These are phyloP conservation scores for Suillus occidentalis DNA, from an alignment of 768 basidiomycete species.

Conservation along the genomic window DNA sequence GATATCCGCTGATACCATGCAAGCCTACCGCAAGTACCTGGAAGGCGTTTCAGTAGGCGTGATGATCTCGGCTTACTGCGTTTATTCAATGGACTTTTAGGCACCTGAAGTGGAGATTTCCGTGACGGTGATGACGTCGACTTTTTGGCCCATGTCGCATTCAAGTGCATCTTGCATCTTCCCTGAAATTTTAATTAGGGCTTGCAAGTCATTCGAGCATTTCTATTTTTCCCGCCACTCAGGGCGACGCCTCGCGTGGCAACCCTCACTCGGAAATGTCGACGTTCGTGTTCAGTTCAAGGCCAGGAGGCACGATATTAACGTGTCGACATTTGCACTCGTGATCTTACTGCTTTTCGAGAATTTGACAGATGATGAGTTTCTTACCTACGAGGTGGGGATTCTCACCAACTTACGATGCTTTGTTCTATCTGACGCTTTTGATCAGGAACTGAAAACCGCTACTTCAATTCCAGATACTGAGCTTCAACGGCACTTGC, in stretches of 20 bases:
- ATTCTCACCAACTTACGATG: not conserved
- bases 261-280: constrained; percentile 84
- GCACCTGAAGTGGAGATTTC: constrained; percentile 74
- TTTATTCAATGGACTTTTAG: constrained; percentile 40
- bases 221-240: constrained; percentile 90
- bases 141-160: constrained; percentile 90
- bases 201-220: constrained; percentile 77
- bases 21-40: constrained; percentile 65
- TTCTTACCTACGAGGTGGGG: constrained; percentile 74
- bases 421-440: not conserved
- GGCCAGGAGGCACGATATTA: constrained; percentile 79
- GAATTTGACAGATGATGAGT: constrained; percentile 61
- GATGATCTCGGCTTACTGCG: constrained; percentile 1
- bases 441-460: constrained; percentile 75
- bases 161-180: constrained; percentile 65
- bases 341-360: constrained; percentile 90
- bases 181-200: constrained; percentile 59
- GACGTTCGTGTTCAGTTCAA: constrained; percentile 88
- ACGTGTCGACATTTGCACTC: constrained; percentile 86
- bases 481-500: constrained; percentile 90
- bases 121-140: constrained; percentile 94
- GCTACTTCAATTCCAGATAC: constrained; percentile 70
- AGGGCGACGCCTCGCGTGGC: constrained; percentile 91
- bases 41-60: constrained; percentile 56
- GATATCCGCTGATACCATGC: constrained; percentile 78